Evolutionary conservation across 2,329 filamentous ascomycete genomes (phyloP), one percentile per base, ranked within the genome.

Genomic region (Fusarium goolgardi): DNA sequence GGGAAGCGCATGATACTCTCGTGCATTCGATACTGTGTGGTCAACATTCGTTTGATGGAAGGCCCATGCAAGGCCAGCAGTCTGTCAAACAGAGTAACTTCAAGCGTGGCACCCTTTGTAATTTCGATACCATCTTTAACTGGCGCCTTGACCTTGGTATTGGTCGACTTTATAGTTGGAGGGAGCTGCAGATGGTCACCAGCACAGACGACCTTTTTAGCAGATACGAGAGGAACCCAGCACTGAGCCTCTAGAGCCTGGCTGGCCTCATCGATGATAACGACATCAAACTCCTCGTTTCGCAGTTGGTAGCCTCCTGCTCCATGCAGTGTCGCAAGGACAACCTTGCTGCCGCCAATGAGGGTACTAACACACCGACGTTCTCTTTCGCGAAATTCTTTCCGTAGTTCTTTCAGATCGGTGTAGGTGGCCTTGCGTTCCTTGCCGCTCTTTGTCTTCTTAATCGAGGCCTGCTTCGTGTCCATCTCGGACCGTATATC

Each of bases 1-100:
- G 96, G 95, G 74, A 97, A 99, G 9, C 88, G 86, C 94, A 98
- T 98, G 73, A 99, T 98, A 55, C 85, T 89, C 75, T 97, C 91
- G 76, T 99, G 94, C 96, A 99, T 99, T 37, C 96, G 93, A 78
- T 99, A 99, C 80, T 99, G 96, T 6, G 91, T 97, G 6, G 93
- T 98, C 25, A 99, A 87, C 92, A 98, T 97, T 52, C 92, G 86
- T 81, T 98, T 98, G 81, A 99, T 94, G 6, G 83, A 83, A 2
- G 89, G 81, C 1, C 96, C 96, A 76, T 99, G 92, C 18, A 97
- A 82, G 7, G 86, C 84, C 44, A 99, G 84, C 41, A 99, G 84
- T 29, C 96, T 87, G 78, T 98, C 95, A 77, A 99, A 99, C 31
- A 99, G 84, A 0, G 96, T 98, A n/a, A 86, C 92, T 75, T 97